Percentiles rank a stretch among this genome's conserved stretches.
These are phyloP conservation scores for Lecanicillium sp. DNA, from an alignment of 2,329 filamentous ascomycete species.

Conservation along the genomic window DNA sequence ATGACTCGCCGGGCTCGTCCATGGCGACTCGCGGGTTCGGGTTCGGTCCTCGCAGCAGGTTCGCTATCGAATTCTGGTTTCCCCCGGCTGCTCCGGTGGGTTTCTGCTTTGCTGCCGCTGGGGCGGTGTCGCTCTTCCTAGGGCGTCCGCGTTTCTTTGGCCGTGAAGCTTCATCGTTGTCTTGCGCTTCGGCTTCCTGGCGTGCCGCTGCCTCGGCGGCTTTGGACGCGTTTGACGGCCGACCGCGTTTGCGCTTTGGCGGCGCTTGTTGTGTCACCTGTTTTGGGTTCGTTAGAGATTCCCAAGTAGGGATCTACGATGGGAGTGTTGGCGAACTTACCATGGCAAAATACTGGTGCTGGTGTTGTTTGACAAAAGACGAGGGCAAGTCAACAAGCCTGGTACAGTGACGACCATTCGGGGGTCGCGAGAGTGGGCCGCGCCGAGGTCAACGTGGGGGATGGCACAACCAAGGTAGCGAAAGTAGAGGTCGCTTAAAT, in stretches of 20 bases:
- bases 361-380: neutral
- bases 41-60: slow-evolving; percentile 6
- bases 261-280: slow-evolving; percentile 5
- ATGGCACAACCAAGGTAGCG: too few relatives aligned
- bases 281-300: too few relatives aligned
- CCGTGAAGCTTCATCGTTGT: slow-evolving; percentile 17
- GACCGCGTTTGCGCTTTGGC: slow-evolving; percentile 35
- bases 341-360: neutral
- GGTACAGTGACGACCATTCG: too few relatives aligned
- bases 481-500: too few relatives aligned
- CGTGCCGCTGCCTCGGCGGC: slow-evolving; percentile 16
- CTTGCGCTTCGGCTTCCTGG: slow-evolving; percentile 11
- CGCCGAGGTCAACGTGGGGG: too few relatives aligned
- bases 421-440: too few relatives aligned
- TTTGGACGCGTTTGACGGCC: slow-evolving; percentile 32
- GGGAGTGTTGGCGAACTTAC: too few relatives aligned
- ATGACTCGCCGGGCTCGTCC: slow-evolving; percentile 3
- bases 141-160: slow-evolving; percentile 11
- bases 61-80: slow-evolving; percentile 1
- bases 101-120: neutral
- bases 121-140: slow-evolving; percentile 2
- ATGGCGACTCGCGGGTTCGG: slow-evolving; percentile 6
- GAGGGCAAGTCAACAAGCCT: too few relatives aligned
- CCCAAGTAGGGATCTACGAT: neutral
- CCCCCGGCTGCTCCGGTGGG: too few relatives aligned